Evolutionary conservation across 345 rosid species (phyloP).

Genomic region (Euphorbia pulcherrima): DNA sequence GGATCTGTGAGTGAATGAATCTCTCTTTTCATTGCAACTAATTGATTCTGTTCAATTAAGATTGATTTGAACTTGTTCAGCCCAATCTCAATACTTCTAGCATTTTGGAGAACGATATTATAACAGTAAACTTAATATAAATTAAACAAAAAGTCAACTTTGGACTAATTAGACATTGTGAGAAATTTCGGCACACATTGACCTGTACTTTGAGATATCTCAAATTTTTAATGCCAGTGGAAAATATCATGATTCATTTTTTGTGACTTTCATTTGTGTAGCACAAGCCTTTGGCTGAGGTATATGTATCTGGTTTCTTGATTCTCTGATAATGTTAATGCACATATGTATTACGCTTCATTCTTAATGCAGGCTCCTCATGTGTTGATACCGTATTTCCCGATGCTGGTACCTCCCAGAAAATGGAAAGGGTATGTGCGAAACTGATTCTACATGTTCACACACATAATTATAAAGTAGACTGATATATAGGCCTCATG

Average conservation of each 20-base stretch:
- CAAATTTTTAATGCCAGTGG: background rate
- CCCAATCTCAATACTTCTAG: constrained; percentile 1
- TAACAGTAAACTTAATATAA: background rate
- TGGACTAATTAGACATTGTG: background rate
- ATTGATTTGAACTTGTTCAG: background rate
- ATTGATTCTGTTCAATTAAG: background rate
- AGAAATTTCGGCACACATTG: background rate
- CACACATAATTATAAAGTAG: background rate
- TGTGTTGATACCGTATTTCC: constrained; percentile 83
- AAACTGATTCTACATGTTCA: background rate
- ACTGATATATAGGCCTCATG: background rate
- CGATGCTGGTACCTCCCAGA: constrained; percentile 95
- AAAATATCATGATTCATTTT: background rate
- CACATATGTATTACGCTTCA: constrained; percentile 10
- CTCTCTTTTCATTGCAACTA: constrained; percentile 13
- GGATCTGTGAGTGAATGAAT: constrained; percentile 59
- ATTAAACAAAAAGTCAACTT: background rate
- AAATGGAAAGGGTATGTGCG: constrained; percentile 87
- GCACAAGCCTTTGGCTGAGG: background rate
- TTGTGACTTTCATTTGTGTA: background rate
- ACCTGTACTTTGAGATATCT: constrained; percentile 1
- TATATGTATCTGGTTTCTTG: constrained; percentile 4
- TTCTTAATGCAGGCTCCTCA: constrained; percentile 73
- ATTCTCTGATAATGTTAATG: background rate
- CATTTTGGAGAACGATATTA: background rate